These are phyloP conservation scores for Rugonectria rugulosa DNA, from an alignment of 2,329 filamentous ascomycete species.

Conservation along the genomic window DNA sequence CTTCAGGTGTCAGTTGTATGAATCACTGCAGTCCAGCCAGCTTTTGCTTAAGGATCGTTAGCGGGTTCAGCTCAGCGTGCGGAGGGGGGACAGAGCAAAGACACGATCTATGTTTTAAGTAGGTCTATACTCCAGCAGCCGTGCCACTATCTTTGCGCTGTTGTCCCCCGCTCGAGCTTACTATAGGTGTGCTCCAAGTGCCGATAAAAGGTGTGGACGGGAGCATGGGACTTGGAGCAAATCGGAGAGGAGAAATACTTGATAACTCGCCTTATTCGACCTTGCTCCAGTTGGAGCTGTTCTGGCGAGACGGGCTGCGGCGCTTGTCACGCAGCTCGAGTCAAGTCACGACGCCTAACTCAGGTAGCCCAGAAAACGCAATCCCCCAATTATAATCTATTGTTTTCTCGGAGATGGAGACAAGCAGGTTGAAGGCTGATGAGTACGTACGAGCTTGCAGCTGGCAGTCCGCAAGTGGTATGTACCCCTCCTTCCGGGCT, in stretches of 20 bases:
- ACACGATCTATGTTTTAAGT: too few species aligned
- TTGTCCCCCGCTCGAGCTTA: conserved; percentile 5
- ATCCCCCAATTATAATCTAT: too few species aligned
- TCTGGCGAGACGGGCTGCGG: too few species aligned
- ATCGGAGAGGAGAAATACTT: conserved; percentile 3
- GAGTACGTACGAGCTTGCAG: not conserved
- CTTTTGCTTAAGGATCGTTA: not conserved
- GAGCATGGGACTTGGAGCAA: not conserved
- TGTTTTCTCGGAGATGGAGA: too few species aligned
- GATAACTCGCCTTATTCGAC: conserved; percentile 1
- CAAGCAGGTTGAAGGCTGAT: too few species aligned
- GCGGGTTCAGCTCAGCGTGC: not conserved
- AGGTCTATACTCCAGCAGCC: too few species aligned
- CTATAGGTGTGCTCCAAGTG: conserved; percentile 1
- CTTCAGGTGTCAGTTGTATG: conserved; percentile 2
- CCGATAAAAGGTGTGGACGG: conserved; percentile 4
- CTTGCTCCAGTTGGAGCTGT: too few species aligned
- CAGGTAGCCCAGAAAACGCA: too few species aligned
- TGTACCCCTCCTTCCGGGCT: not conserved
- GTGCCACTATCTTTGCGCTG: not conserved
- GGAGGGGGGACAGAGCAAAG: too few species aligned
- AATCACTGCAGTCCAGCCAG: not conserved
- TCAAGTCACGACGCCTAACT: too few species aligned
- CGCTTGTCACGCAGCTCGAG: too few species aligned
- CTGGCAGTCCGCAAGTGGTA: not conserved